These are phyloP conservation scores for Symmetrospora coprosmae DNA, from an alignment of 768 basidiomycete species.

Conservation along the genomic window DNA sequence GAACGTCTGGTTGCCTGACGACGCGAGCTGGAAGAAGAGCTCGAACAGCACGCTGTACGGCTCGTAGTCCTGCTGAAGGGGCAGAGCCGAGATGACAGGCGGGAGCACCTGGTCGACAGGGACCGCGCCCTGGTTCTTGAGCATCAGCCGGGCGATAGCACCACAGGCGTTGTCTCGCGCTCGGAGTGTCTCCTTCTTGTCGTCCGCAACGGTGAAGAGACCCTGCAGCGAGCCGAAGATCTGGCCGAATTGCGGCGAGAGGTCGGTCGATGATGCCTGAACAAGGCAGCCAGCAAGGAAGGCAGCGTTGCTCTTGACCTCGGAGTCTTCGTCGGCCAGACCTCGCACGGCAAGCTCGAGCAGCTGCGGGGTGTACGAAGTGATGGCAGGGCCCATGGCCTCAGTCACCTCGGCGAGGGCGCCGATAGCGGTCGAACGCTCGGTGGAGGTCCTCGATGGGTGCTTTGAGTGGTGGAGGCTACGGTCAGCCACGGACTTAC, in stretches of 20 bases:
- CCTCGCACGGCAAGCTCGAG: constrained; percentile 72
- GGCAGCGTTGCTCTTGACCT: constrained; percentile 90
- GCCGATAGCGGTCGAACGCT: constrained; percentile 84
- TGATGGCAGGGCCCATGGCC: constrained; percentile 66
- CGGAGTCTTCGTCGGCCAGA: constrained; percentile 67
- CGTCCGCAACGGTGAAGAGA: constrained; percentile 54
- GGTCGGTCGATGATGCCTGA: constrained; percentile 67
- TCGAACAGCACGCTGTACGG: constrained; percentile 41
- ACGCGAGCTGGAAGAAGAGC: background rate
- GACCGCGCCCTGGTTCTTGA: constrained; percentile 59
- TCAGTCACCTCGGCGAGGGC: constrained; percentile 88
- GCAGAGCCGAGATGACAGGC: constrained; percentile 63
- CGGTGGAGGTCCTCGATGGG: constrained; percentile 70
- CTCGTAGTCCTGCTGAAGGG: constrained; percentile 70
- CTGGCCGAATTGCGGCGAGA: constrained; percentile 62
- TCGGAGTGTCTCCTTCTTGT: constrained; percentile 56
- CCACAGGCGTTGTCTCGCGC: constrained; percentile 96
- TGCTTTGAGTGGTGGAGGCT: constrained; percentile 43
- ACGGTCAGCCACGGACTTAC: background rate
- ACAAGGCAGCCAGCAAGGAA: constrained; percentile 85
- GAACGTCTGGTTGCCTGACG: constrained; percentile 45
- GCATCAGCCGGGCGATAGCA: constrained; percentile 72
- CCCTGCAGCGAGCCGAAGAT: constrained; percentile 67
- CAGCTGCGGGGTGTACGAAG: constrained; percentile 65
- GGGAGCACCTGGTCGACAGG: constrained; percentile 76